Conservation (phyloP, 2,329 filamentous ascomycete species). For the Nakataea oryzae region DNA sequence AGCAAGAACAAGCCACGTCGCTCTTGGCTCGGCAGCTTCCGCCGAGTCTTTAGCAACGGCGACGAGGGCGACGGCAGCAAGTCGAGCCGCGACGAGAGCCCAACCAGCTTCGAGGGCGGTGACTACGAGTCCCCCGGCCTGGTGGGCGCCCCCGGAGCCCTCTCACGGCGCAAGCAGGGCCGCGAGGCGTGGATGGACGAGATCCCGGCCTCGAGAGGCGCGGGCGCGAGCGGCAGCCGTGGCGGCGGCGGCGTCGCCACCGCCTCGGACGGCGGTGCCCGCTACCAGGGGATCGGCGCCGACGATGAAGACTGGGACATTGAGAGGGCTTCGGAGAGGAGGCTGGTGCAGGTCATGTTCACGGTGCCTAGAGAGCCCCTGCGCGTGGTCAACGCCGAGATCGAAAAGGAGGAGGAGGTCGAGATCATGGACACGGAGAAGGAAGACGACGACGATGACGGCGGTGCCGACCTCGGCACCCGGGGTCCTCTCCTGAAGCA, state of each 20-base stretch:
- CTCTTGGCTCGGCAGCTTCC: constrained; percentile 60
- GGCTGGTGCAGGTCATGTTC: constrained; percentile 78
- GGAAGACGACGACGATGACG: not conserved
- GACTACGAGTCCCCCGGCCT: constrained; percentile 32
- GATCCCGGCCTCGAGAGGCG: constrained; percentile 8
- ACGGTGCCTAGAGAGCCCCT: constrained; percentile 81
- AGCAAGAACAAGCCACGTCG: constrained; percentile 45
- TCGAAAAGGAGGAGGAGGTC: constrained; percentile 20
- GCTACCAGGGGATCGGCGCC: constrained; percentile 19
- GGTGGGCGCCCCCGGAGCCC: constrained; percentile 28
- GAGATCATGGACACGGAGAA: constrained; percentile 7
- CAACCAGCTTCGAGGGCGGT: constrained; percentile 20
- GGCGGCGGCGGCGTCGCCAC: not conserved
- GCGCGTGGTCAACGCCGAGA: constrained; percentile 77
- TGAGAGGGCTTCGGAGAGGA: constrained; percentile 58
- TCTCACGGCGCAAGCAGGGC: constrained; percentile 45
- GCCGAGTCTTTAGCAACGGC: constrained; percentile 44
- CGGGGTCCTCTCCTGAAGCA: not conserved
- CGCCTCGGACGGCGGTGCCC: constrained; percentile 15
- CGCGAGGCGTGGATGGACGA: constrained; percentile 40
- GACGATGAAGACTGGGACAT: constrained; percentile 60
- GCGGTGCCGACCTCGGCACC: not conserved
- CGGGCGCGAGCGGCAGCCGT: constrained; percentile 16
- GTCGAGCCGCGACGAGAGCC: constrained; percentile 13
- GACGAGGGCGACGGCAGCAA: constrained; percentile 12